Evolutionary conservation across 164 flowering plant species (phyloP).

Genomic region (Amborella trichopoda): DNA sequence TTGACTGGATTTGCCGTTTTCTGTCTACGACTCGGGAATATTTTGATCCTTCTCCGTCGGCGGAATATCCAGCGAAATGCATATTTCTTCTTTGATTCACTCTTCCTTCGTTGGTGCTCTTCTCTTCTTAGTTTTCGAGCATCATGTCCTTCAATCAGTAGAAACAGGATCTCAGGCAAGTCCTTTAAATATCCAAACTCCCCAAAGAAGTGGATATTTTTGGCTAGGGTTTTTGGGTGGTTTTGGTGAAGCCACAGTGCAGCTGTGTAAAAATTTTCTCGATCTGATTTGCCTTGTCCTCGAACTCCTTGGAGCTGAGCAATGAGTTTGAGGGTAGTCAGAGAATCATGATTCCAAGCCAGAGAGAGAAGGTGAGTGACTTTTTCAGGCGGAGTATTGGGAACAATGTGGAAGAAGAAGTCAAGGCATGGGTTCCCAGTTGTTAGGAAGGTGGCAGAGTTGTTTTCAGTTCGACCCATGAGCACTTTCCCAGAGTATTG

Average conservation of each 20-base stretch:
- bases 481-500: too few relatives aligned
- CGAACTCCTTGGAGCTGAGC: conserved; percentile 46
- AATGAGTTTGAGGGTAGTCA: conserved; percentile 39
- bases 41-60: neutral
- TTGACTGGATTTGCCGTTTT: too few relatives aligned
- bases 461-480: conserved; percentile 33
- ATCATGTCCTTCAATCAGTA: conserved; percentile 21
- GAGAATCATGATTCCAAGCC: conserved; percentile 33
- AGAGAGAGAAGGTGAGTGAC: conserved; percentile 11
- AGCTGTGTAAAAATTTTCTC: conserved; percentile 26
- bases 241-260: conserved; percentile 31
- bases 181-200: conserved; percentile 29
- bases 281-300: conserved; percentile 40
- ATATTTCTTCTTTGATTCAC: too few relatives aligned
- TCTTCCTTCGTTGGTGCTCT: conserved; percentile 12
- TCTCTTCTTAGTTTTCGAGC: conserved; percentile 10
- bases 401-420: conserved; percentile 59
- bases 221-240: conserved; percentile 30
- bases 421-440: conserved; percentile 47
- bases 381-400: conserved; percentile 21
- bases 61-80: too few relatives aligned
- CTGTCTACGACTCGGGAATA: neutral
- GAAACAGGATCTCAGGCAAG: conserved; percentile 26
- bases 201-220: conserved; percentile 14
- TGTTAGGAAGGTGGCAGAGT: conserved; percentile 27